A percentile compares a stretch with the other conserved stretches of the same genome.
phyloP scores from a whole-genome alignment of 345 rosid species.

The Ceriops tagal region DNA sequence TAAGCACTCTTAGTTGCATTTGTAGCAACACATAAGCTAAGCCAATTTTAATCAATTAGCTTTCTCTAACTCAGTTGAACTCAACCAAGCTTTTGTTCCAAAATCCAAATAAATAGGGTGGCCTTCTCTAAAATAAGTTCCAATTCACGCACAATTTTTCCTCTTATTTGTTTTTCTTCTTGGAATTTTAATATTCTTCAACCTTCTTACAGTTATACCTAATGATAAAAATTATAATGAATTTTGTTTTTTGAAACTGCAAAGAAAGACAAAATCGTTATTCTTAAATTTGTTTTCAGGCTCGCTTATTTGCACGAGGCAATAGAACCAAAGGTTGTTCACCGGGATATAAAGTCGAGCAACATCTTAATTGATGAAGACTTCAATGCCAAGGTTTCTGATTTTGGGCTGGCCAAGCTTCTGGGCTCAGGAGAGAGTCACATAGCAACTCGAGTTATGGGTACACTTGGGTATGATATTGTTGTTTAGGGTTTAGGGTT shows the following conservation, averaged over 20 bases:
- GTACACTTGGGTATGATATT: constrained; percentile 83
- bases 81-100: too few species aligned
- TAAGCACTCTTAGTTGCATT: background rate
- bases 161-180: background rate
- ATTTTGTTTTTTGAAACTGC: background rate
- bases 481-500: constrained; percentile 1
- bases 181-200: background rate
- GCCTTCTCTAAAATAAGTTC: background rate
- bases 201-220: background rate
- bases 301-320: constrained; percentile 98
- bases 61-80: too few species aligned
- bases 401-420: constrained; percentile 97
- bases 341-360: constrained; percentile 94
- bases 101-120: too few species aligned
- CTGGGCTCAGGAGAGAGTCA: constrained; percentile 87
- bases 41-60: background rate
- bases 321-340: constrained; percentile 95
- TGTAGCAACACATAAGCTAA: background rate
- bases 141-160: background rate
- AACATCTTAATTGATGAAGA: constrained; percentile 77
- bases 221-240: constrained; percentile 3
- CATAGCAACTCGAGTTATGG: constrained; percentile 95
- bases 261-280: constrained; percentile 7
- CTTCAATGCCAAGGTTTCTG: constrained; percentile 81
- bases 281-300: constrained; percentile 38